Base-by-base conservation (phyloP, 148 eudicot genomes). In the Vaccinium vitisidaea region DNA sequence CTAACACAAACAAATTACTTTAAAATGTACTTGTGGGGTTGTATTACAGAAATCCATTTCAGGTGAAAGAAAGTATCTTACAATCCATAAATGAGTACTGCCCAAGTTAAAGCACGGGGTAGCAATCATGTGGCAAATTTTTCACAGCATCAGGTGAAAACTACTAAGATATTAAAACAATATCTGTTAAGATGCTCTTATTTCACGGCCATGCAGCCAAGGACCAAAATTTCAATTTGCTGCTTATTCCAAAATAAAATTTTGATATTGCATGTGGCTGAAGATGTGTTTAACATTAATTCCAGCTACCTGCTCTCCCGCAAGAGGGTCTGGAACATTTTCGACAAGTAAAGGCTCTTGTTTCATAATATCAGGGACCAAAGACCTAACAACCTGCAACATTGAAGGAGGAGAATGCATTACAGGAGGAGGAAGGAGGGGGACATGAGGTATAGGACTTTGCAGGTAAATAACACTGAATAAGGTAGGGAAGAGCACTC, bases 261-360 rank as follows among this genome's bases (percentile, higher is more conserved):
- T 12, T 69, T 27, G 74, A 69, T 11, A 16, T 69, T 69, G 74
- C 74, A 69, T 25, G 73, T 2, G 16, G 65, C 82, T 21, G 36
- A 21, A 65, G 52, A 50, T 50, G 67, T 71, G 13, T 39, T 23
- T 75, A 18, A 54, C 54, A 54, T 10, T 80, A 63, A 52, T 75
- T 84, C 59, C 54, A 82, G 84, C 23, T 84, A 97, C 99, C 99
- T 97, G 98, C 83, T 97, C 99, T 61, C 98, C 99, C 52, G 96
- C 94, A 87, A 97, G 94, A 77, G 96, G 96, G 90, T 97, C 98
- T 59, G 94, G 95, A 75, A 89, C 71, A 88, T 97, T 95, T 87
- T 97, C 99, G 58, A 92, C 91, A 73, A 92, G 91, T 77, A 97
- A 91, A 80, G 92, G 92, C 78, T 95, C 98, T 88, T 95, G 98